phyloP scores from a whole-genome alignment of 257 asterid genomes.

The Rhazya stricta region DNA sequence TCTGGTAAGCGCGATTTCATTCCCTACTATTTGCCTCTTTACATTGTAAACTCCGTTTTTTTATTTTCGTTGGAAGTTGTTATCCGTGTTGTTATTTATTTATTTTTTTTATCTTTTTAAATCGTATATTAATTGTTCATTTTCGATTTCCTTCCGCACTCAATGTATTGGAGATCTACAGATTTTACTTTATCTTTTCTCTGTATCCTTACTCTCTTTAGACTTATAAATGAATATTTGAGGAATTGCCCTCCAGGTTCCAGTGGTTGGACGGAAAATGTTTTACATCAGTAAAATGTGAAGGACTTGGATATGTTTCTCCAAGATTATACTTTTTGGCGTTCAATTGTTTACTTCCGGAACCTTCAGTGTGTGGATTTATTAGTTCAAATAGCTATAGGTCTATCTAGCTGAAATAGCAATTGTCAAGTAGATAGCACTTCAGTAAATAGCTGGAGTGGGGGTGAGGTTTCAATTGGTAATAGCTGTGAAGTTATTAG shows the following conservation, averaged over 20 bases:
- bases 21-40: not conserved
- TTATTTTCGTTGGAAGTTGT: not conserved
- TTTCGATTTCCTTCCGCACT: not conserved
- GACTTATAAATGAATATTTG: not conserved
- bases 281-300: not conserved
- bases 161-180: constrained; percentile 13
- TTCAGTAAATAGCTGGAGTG: not conserved
- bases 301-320: not conserved
- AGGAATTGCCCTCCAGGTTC: not conserved
- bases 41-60: constrained; percentile 8
- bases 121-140: not conserved
- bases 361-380: not conserved
- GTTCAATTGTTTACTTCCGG: not conserved
- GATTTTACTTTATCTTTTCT: not conserved
- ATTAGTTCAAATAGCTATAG: not conserved
- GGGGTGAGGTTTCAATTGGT: not conserved
- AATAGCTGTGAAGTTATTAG: not conserved
- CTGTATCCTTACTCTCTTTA: not conserved
- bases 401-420: not conserved
- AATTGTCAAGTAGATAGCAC: not conserved
- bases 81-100: not conserved
- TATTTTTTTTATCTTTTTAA: not conserved
- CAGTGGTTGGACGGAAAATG: not conserved
- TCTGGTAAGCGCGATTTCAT: constrained; percentile 4
- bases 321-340: not conserved